Percentiles rank a stretch among this genome's conserved stretches.
phyloP scores from a whole-genome alignment of 2,329 filamentous ascomycete species.

The Aureobasidium sp. region DNA sequence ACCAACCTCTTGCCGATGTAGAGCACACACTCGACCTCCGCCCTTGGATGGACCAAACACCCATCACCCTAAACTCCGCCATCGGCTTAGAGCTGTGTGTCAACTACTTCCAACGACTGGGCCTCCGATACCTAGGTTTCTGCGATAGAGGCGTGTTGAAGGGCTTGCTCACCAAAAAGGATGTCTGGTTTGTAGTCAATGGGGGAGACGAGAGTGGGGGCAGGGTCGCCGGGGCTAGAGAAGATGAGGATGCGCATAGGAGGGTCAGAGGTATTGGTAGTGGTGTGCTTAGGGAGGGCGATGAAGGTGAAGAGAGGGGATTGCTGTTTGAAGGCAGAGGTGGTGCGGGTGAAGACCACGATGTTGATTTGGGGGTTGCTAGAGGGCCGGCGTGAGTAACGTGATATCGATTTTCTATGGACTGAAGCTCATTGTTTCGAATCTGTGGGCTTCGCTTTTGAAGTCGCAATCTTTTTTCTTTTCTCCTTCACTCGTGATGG shows the following conservation, averaged over 20 bases:
- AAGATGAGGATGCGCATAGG: constrained; percentile 18
- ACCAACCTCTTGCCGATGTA: constrained; percentile 75
- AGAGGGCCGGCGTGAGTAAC: neutral
- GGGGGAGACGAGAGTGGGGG: constrained; percentile 55
- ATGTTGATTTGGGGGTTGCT: neutral
- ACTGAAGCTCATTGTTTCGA: too few species aligned
- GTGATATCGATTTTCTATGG: neutral
- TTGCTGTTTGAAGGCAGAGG: constrained; percentile 24
- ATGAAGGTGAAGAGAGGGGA: constrained; percentile 32
- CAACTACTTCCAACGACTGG: constrained; percentile 90
- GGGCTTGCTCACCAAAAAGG: constrained; percentile 92
- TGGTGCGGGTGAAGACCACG: neutral
- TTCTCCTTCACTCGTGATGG: too few species aligned
- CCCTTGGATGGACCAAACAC: constrained; percentile 99
- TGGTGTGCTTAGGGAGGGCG: constrained; percentile 31
- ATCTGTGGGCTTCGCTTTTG: too few species aligned
- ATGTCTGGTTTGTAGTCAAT: constrained; percentile 89
- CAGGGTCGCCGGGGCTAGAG: neutral
- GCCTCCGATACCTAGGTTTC: constrained; percentile 84
- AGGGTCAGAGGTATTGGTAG: constrained; percentile 25
- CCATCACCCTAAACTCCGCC: constrained; percentile 71
- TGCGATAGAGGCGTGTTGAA: constrained; percentile 72
- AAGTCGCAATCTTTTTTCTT: too few species aligned
- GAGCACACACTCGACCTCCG: constrained; percentile 74
- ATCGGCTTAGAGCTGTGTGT: constrained; percentile 77